These are phyloP conservation scores for Cytospora schulzeri DNA, from an alignment of 2,329 filamentous ascomycete species.

Conservation along the genomic window DNA sequence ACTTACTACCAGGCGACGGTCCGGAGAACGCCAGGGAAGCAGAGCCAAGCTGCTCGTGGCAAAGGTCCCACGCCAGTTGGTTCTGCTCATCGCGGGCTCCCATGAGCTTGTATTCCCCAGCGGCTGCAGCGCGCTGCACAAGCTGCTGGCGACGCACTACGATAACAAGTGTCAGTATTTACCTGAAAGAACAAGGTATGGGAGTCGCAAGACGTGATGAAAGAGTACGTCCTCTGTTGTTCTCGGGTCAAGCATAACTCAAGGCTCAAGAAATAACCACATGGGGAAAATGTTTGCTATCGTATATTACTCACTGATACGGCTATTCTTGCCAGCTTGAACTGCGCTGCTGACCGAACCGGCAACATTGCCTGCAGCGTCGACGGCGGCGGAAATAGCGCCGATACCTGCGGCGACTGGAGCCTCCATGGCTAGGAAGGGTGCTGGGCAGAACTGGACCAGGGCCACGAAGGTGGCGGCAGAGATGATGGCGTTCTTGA, in stretches of 20 bases:
- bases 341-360: not conserved
- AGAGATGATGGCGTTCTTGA: slow-evolving; percentile 18
- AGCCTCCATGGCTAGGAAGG: slow-evolving; percentile 21
- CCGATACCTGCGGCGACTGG: slow-evolving; percentile 6
- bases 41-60: slow-evolving; percentile 21
- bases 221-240: too few species aligned
- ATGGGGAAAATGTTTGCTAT: too few species aligned
- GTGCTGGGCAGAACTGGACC: slow-evolving; percentile 27
- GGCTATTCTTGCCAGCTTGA: not conserved
- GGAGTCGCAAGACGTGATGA: too few species aligned
- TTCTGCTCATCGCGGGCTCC: slow-evolving; percentile 11
- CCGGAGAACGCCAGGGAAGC: slow-evolving; percentile 24
- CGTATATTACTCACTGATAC: too few species aligned
- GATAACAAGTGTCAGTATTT: too few species aligned
- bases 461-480: slow-evolving; percentile 19
- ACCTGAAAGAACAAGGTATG: too few species aligned
- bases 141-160: not conserved
- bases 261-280: too few species aligned
- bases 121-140: not conserved
- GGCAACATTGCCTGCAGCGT: not conserved
- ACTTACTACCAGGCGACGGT: slow-evolving; percentile 8
- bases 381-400: not conserved
- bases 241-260: too few species aligned
- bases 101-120: not conserved
- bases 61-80: slow-evolving; percentile 20